A percentile compares a stretch with the other conserved stretches of the same genome.
These are phyloP conservation scores for Ogataea ganodermae DNA, from an alignment of 805 yeast species.

Conservation along the genomic window DNA sequence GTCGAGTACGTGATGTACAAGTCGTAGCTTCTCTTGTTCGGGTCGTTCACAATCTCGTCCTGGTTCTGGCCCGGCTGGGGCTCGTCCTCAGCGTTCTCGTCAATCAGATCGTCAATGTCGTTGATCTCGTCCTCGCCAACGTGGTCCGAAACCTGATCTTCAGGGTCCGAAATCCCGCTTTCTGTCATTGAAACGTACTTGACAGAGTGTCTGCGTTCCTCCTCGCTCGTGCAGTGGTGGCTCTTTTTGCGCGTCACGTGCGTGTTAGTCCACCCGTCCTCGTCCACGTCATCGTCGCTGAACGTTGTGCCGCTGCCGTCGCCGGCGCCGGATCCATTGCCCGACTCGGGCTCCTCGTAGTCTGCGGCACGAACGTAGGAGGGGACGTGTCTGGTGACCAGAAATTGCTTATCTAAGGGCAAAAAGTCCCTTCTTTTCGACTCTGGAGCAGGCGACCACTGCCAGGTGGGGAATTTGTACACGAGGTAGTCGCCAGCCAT, in stretches of 20 bases:
- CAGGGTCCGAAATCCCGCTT: conserved; percentile 15
- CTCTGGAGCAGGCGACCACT: conserved; percentile 71
- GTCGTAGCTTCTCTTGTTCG: conserved; percentile 72
- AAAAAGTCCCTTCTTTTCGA: conserved; percentile 64
- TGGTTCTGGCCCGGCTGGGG: conserved; percentile 37
- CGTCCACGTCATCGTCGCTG: conserved; percentile 35
- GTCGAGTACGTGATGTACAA: conserved; percentile 91
- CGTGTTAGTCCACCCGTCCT: conserved; percentile 63
- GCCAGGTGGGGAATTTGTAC: conserved; percentile 95
- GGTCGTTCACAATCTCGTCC: conserved; percentile 39
- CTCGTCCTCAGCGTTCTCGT: conserved; percentile 36
- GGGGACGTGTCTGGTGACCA: conserved; percentile 90
- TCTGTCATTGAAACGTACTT: conserved; percentile 28
- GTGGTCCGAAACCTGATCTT: conserved; percentile 10
- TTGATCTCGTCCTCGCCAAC: conserved; percentile 38
- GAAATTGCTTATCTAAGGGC: conserved; percentile 83
- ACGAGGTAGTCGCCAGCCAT: conserved; percentile 91
- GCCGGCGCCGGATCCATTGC: background rate
- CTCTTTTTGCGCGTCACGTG: conserved; percentile 18
- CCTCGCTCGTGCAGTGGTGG: conserved; percentile 24
- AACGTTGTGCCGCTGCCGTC: background rate
- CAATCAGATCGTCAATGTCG: conserved; percentile 42
- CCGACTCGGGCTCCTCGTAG: conserved; percentile 44
- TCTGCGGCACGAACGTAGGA: conserved; percentile 70
- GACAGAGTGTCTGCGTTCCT: conserved; percentile 31